phyloP scores from a whole-genome alignment of 140 eudicot genomes.

The Bidens hawaiensis region DNA sequence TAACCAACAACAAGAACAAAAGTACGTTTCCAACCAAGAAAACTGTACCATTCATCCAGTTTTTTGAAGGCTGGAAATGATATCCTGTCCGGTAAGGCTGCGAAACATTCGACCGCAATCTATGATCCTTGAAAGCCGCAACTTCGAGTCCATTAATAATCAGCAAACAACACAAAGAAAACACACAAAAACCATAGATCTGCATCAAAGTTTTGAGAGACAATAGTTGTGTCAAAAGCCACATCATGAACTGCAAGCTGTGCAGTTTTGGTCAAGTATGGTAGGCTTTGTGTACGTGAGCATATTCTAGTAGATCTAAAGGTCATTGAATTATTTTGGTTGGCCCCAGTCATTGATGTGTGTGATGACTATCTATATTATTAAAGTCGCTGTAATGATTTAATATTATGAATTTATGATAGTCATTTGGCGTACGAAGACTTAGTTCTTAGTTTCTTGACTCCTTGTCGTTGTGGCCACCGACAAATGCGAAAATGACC shows the following conservation, averaged over 20 bases:
- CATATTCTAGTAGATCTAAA: neutral
- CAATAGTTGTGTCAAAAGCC: neutral
- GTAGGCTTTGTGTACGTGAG: neutral
- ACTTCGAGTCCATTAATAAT: slow-evolving; percentile 14
- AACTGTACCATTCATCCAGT: slow-evolving; percentile 66
- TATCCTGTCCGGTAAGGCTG: slow-evolving; percentile 51
- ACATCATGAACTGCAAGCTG: slow-evolving; percentile 2
- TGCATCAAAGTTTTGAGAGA: neutral
- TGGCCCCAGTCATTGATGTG: too few relatives aligned
- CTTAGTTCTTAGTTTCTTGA: too few relatives aligned
- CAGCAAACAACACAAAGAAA: slow-evolving; percentile 16
- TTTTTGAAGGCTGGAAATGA: slow-evolving; percentile 65
- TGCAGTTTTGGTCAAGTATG: slow-evolving; percentile 25
- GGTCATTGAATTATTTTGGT: too few relatives aligned
- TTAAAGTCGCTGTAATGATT: too few relatives aligned
- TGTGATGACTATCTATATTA: too few relatives aligned
- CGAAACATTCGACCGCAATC: slow-evolving; percentile 1
- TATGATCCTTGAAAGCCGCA: slow-evolving; percentile 19
- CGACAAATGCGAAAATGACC: too few relatives aligned
- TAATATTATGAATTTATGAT: too few relatives aligned
- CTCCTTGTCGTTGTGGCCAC: too few relatives aligned
- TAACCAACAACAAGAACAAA: neutral
- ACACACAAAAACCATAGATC: slow-evolving; percentile 1
- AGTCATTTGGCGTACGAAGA: too few relatives aligned
- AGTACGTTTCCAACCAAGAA: neutral